Evolutionary conservation across 192 early-diverging fungal genomes (phyloP), one percentile per base, ranked within the genome.

Genomic region (Spizellomyces punctatus): DNA sequence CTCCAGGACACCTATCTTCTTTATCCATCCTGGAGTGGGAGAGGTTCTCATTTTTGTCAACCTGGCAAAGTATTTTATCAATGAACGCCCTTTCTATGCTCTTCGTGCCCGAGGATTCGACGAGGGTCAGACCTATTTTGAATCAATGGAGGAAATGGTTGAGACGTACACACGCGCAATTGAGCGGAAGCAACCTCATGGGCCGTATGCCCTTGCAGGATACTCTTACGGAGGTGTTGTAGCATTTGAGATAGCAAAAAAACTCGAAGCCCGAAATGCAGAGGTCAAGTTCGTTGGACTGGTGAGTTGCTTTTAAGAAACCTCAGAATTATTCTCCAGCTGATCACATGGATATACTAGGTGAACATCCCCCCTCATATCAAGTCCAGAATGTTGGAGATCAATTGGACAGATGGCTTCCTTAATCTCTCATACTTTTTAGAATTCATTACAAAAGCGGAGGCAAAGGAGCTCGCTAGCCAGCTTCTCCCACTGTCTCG

Each of bases 121-220:
- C 41, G 22, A 58, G 41, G 41, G 41, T 41, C 22, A 58, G 57
- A 58, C 57, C 57, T 58, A 36, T 58, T 58, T 58, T 41, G 16
- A 58, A 41, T 58, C 57, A 41, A 58, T 58, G 57, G 57, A 58
- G 6, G 57, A 58, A 58, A 58, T 58, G 57, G 57, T 58, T 8
- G 57, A 58, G 41, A 58, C 57, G 57, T 58, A 58, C 57, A 41
- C 41, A 8, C 22, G 22, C 7, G 57, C 22, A 58, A 58, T 58
- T 41, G 41, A 36, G 22, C 9, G 41, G 41, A 58, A 21, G 16
- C 68, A 70, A 43, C 68, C 57, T 19, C 21, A 61, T 21, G 68
- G 68, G 17, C 68, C 68, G 10, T 70, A 70, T 60, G 44, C 46
- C 5, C 43, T 70, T 0, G 57, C 43, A 6, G 68, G 68, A 41